Evolutionary conservation across 306 rosid genomes (phyloP), one percentile per base, ranked within the genome.

Genomic region (Cajanus cajan): DNA sequence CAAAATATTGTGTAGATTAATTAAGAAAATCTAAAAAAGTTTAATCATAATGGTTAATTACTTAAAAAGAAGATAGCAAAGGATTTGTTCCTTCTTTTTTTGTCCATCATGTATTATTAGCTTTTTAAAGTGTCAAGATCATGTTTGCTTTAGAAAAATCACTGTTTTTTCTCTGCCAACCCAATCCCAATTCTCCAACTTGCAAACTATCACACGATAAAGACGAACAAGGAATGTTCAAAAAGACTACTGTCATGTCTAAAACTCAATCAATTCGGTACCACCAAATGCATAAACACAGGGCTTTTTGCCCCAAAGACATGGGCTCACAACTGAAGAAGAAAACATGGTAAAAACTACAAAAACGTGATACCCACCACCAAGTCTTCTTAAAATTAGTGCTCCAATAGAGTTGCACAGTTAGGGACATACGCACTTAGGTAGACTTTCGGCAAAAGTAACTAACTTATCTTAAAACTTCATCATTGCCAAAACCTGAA

Each of bases 361-460:
- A 81, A 40, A 75, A 74, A 61, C 28, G 16, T 21, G 19, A 34
- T 9, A n/a, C 2, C 73, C 61, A 71, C 73, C 61, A 71, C 21
- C 40, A 44, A 62, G 37, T 34, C 58, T 50, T 44, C 54, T n/a
- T 2, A 50, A 37, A 63, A 72, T 16, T 3, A 72, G 61, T 63
- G 48, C 73, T 71, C 34, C 61, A 40, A 73, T 31, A 19, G 70
- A 43, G 13, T 45, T 7, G 44, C 51, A 19, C 1, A 31, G 55
- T 58, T 31, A 47, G 58, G 61, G 72, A 36, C 5, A 19, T 1
- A 58, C 7, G 69, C 50, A 73, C 75, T 43, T 11, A n/a, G 55
- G 5, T 34, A 22, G 58, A 15, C 81, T 75, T 75, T 82, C 59
- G 58, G 81, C 78, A 47, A 75, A 68, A 68, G 81, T 12, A 21